These are phyloP conservation scores for Nitzschia sp. DNA, from an alignment of 108 stramenopile genomes.

Conservation along the genomic window DNA sequence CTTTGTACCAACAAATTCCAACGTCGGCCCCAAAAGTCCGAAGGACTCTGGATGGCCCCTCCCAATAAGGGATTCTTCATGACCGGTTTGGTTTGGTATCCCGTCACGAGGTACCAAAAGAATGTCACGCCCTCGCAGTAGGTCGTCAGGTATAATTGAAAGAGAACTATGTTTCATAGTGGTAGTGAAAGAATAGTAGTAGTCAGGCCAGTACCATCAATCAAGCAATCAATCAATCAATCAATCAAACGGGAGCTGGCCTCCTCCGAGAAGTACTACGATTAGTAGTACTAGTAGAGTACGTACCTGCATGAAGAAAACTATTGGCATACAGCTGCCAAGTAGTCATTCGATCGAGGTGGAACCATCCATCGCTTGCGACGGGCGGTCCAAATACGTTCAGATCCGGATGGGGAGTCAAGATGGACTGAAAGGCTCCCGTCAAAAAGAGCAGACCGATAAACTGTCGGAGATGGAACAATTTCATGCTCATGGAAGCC, in stretches of 20 bases:
- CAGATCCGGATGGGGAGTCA: slow-evolving; percentile 3
- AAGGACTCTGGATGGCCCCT: slow-evolving; percentile 45
- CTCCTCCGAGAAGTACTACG: neutral
- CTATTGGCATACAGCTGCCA: slow-evolving; percentile 32
- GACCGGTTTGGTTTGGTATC: slow-evolving; percentile 27
- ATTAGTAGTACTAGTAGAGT: no score
- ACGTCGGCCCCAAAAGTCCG: slow-evolving; percentile 74
- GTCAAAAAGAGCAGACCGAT: slow-evolving; percentile 10
- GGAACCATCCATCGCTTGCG: slow-evolving; percentile 6
- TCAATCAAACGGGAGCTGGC: no score
- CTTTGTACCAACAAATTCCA: slow-evolving; percentile 73
- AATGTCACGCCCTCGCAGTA: slow-evolving; percentile 49
- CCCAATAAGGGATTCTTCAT: slow-evolving; percentile 61
- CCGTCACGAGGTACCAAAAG: slow-evolving; percentile 29
- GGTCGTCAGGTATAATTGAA: slow-evolving; percentile 63
- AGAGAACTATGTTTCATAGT: slow-evolving; percentile 33
- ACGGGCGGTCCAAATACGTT: neutral
- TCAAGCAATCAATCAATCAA: no score
- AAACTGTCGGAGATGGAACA: slow-evolving; percentile 19
- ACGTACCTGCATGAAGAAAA: slow-evolving; percentile 17
- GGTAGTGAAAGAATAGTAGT: no score
- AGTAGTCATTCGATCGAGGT: neutral
- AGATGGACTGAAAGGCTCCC: slow-evolving; percentile 28
- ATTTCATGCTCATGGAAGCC: neutral
- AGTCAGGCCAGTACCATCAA: no score